Conservation (phyloP, 2,329 filamentous ascomycete species). For the Colletotrichum sidae region DNA sequence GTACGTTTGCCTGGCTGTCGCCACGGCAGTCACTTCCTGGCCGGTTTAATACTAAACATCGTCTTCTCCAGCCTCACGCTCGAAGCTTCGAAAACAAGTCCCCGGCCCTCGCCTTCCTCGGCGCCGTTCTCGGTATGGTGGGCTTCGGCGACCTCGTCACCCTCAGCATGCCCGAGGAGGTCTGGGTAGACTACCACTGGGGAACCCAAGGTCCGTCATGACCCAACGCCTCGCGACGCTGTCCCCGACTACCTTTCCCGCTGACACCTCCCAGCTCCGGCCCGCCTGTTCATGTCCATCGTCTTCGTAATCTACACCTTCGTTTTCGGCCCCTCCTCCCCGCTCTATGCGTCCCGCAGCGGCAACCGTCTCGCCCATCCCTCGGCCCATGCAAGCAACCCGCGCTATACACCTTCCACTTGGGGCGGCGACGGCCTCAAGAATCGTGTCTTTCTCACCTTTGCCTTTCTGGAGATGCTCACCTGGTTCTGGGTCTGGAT, state of each 20-base stretch:
- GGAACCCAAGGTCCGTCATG: constrained; percentile 69
- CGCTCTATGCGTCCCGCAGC: constrained; percentile 53
- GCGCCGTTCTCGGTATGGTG: constrained; percentile 72
- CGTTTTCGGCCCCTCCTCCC: constrained; percentile 65
- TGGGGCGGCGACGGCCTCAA: constrained; percentile 77
- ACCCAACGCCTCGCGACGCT: neutral
- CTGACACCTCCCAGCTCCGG: constrained; percentile 59
- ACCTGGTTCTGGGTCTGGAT: constrained; percentile 90
- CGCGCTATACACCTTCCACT: constrained; percentile 51
- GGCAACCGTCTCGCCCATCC: constrained; percentile 51
- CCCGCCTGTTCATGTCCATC: constrained; percentile 75
- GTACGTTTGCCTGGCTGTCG: constrained; percentile 58
- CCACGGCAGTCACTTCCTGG: neutral
- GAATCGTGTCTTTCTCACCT: constrained; percentile 87
- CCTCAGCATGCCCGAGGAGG: constrained; percentile 75
- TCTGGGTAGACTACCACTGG: constrained; percentile 73
- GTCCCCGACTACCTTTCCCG: constrained; percentile 46
- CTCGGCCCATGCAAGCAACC: constrained; percentile 46
- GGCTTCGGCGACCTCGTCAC: constrained; percentile 74
- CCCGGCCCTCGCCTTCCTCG: constrained; percentile 79
- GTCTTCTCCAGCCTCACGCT: constrained; percentile 66
- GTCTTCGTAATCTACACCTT: constrained; percentile 73
- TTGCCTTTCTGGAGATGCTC: constrained; percentile 84
- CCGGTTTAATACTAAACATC: neutral
- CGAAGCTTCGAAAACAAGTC: constrained; percentile 76